These are phyloP conservation scores for Bipolaris sorokiniana DNA, from an alignment of 2,329 filamentous ascomycete species.

Conservation along the genomic window DNA sequence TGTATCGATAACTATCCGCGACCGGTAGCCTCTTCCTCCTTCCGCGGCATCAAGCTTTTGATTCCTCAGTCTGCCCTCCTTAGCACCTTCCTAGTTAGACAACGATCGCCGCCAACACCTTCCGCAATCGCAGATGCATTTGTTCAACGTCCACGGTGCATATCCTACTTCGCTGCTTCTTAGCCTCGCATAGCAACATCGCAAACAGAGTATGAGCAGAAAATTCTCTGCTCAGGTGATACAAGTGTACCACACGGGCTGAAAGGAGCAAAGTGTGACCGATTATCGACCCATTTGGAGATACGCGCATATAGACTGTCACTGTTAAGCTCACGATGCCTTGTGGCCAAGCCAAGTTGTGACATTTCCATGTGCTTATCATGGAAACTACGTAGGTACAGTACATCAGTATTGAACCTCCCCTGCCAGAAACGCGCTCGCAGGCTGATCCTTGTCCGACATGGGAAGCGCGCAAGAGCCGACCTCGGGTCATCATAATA, in stretches of 20 bases:
- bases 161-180: not conserved
- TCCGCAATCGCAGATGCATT: not conserved
- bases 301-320: conserved; percentile 7
- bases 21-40: conserved; percentile 7
- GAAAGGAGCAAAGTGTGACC: not conserved
- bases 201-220: not conserved
- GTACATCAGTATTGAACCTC: conserved; percentile 13
- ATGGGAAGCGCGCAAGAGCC: conserved; percentile 21
- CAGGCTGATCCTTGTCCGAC: conserved; percentile 15
- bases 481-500: conserved; percentile 7
- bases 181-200: conserved; percentile 1
- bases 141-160: not conserved
- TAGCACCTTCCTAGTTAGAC: conserved; percentile 29
- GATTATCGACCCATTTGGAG: not conserved
- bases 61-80: conserved; percentile 2
- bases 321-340: not conserved
- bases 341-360: not conserved
- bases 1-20: conserved; percentile 27
- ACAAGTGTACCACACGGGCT: not conserved
- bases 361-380: conserved; percentile 21
- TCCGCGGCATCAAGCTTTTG: conserved; percentile 17
- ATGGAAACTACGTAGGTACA: conserved; percentile 16
- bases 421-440: conserved; percentile 13
- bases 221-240: not conserved
- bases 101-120: conserved; percentile 15